Base-by-base conservation (phyloP, 228 moss, liverwort and hornwort genomes). In the Sphagnum fallax region DNA sequence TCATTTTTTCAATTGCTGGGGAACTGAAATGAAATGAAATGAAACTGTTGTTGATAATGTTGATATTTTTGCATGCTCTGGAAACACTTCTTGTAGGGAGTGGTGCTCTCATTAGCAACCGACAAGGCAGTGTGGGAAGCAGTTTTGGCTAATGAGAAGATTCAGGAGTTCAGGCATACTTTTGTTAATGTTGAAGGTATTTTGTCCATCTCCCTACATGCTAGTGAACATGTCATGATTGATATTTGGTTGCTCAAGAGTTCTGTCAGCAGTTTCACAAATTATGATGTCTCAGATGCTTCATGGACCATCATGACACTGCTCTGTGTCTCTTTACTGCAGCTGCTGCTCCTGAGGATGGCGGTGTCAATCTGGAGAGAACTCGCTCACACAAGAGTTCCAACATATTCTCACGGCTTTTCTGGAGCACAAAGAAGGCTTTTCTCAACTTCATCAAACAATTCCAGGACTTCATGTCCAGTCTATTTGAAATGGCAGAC, bases 151-250 rank as follows among this genome's bases (percentile, higher is more conserved):
- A 98, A 98, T 70, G 85, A 91, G 66, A 90, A 98, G 75, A 90
- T 98, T 32, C 81, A 91, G 87, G 91, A 93, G 75, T 98, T 91
- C 78, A 89, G 88, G 82, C 97, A 85, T 75, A 93, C 88, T 67
- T 78, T 97, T 73, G 81, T 69, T 67, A 79, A 69, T 2, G 8
- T 60, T 14, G 59, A 69, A 6, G 69, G 69, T 69, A 59, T 10
- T 5, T 16, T 62, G 7, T 16, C 18, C 14, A 9, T 58, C 58
- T 9, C 58, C 14, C 58, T 58, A 58, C 32, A 32, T 32, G 32
- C 32, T 32, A 32, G 32, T 32, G 32, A 32, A 32, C 32, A 32
- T 32, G 3, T 32, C 32, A 32, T 32, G 32, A 32, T 32, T 32
- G 32, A 32, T 1, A 32, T 32, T 32, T 32, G 32, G 2, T 32